phyloP scores from a whole-genome alignment of 805 yeast species.

The Starmerella geochares region DNA sequence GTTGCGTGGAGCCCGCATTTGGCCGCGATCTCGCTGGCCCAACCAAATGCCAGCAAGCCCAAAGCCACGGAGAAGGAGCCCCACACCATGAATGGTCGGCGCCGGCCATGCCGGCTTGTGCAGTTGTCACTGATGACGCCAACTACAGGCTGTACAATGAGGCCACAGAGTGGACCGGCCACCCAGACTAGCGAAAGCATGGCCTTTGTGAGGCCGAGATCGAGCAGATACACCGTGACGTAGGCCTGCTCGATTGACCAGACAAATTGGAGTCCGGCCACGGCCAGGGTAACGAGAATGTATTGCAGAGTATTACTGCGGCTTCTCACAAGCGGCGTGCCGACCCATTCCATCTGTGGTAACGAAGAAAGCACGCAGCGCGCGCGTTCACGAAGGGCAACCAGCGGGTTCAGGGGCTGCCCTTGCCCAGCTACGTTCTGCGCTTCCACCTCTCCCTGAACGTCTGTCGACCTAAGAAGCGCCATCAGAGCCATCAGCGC shows the following conservation, averaged over 20 bases:
- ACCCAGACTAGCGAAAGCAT: slow-evolving; percentile 51
- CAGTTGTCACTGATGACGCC: slow-evolving; percentile 46
- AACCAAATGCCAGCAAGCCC: slow-evolving; percentile 37
- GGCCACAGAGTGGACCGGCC: slow-evolving; percentile 57
- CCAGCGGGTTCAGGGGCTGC: too few relatives aligned
- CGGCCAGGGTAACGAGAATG: slow-evolving; percentile 27
- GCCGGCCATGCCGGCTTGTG: slow-evolving; percentile 36
- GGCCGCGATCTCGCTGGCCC: slow-evolving; percentile 36
- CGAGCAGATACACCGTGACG: slow-evolving; percentile 51
- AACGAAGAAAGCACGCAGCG: neutral
- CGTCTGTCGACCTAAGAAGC: too few relatives aligned
- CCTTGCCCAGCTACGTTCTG: too few relatives aligned
- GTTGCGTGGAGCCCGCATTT: slow-evolving; percentile 33
- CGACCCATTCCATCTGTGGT: slow-evolving; percentile 26
- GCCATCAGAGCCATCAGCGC: too few relatives aligned
- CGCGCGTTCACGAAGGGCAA: neutral
- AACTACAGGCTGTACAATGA: slow-evolving; percentile 53
- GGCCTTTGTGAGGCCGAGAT: slow-evolving; percentile 51
- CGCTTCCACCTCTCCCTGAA: too few relatives aligned
- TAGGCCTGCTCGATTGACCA: slow-evolving; percentile 60
- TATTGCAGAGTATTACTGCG: slow-evolving; percentile 15
- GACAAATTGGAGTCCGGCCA: slow-evolving; percentile 53
- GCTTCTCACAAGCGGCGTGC: slow-evolving; percentile 22
- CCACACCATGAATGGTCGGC: slow-evolving; percentile 49
- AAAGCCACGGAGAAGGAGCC: slow-evolving; percentile 42